A percentile compares a stretch with the other conserved stretches of the same genome.
Conservation (phyloP, 2,329 filamentous ascomycete genomes). For the Didymosphaeria variabile region DNA sequence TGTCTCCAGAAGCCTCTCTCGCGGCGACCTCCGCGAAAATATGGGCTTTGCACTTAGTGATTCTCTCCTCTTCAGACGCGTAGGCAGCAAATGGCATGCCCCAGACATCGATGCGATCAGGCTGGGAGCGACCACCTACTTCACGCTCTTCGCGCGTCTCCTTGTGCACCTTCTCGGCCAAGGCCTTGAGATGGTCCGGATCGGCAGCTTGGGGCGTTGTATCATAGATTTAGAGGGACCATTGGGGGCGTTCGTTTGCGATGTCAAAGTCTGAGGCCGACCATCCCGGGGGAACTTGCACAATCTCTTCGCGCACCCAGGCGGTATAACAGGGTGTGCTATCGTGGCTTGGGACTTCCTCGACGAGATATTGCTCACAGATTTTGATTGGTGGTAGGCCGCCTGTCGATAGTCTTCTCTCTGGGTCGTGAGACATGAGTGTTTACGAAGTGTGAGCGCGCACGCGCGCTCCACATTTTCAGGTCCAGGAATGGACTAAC, state of each 20-base stretch:
- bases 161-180: conserved; percentile 18
- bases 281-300: conserved; percentile 20
- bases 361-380: conserved; percentile 20
- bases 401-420: conserved; percentile 26
- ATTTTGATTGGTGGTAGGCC: conserved; percentile 21
- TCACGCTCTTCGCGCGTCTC: conserved; percentile 21
- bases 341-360: conserved; percentile 20
- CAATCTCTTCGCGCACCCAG: conserved; percentile 22
- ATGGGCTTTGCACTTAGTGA: conserved; percentile 21
- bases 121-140: conserved; percentile 13
- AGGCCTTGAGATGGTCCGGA: conserved; percentile 15
- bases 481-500: background rate
- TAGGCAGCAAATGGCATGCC: conserved; percentile 19
- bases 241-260: conserved; percentile 15
- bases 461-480: no score
- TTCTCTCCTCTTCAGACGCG: conserved; percentile 17
- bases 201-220: conserved; percentile 22
- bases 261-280: conserved; percentile 21
- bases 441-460: no score
- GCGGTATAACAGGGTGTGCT: conserved; percentile 22
- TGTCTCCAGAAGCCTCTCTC: conserved; percentile 10
- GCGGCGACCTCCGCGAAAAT: conserved; percentile 21
- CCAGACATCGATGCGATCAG: conserved; percentile 23
- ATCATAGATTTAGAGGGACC: conserved; percentile 24
- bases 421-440: conserved; percentile 20